Conservation (phyloP, 495 filamentous ascomycete genomes). For the Talaromyces proteolyticus region DNA sequence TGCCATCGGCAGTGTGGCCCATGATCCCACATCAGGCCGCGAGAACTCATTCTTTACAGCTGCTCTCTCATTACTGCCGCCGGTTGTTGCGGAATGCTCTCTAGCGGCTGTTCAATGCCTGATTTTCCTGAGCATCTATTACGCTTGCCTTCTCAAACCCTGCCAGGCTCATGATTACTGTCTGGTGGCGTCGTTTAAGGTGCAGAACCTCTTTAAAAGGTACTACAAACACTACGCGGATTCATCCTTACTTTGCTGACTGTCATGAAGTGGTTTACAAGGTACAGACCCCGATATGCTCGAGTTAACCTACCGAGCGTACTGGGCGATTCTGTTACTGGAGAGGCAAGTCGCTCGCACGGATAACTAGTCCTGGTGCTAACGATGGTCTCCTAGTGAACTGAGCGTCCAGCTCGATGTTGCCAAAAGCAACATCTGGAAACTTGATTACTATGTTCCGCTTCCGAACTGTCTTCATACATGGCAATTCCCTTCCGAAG, state of each 20-base stretch:
- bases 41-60: conserved; percentile 1
- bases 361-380: not conserved
- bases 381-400: not conserved
- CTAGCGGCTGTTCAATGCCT: not conserved
- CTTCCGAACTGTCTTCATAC: conserved; percentile 1
- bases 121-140: conserved; percentile 1
- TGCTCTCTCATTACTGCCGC: conserved; percentile 1
- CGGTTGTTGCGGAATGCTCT: conserved; percentile 2
- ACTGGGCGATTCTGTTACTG: not conserved
- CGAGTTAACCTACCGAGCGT: conserved; percentile 2
- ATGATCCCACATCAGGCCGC: not conserved
- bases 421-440: conserved; percentile 3
- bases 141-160: conserved; percentile 4
- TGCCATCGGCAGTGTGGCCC: not conserved
- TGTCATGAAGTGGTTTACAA: not conserved
- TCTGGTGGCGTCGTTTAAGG: conserved; percentile 2
- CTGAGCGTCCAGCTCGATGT: conserved; percentile 3
- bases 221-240: not conserved
- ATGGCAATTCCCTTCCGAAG: not conserved
- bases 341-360: conserved; percentile 1
- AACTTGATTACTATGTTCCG: conserved; percentile 1
- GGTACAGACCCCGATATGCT: not conserved
- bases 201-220: conserved; percentile 5
- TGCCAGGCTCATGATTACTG: conserved; percentile 7
- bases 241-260: not conserved